Evolutionary conservation across 192 early-diverging fungal genomes (phyloP).

Genomic region (Lunasporangiospora selenospora): DNA sequence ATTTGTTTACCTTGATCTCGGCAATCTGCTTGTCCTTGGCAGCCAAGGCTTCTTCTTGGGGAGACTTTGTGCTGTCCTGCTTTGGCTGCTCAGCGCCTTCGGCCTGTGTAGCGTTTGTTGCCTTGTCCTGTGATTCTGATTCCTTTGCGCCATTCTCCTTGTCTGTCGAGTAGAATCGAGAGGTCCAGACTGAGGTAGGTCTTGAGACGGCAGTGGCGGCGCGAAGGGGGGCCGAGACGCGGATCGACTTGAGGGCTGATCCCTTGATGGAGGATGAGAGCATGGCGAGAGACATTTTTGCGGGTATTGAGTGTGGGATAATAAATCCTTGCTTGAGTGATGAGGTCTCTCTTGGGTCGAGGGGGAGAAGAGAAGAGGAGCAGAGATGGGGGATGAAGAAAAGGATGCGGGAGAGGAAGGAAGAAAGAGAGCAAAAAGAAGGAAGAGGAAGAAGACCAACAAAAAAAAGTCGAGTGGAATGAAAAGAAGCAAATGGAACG

Average conservation of each 20-base stretch:
- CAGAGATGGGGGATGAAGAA: not conserved
- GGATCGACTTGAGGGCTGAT: too few relatives aligned
- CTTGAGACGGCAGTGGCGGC: too few relatives aligned
- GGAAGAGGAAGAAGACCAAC: not conserved
- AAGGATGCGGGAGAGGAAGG: not conserved
- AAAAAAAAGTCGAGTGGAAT: not conserved
- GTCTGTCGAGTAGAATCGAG: constrained; percentile 49
- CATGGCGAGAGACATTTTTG: not conserved
- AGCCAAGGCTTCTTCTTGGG: constrained; percentile 50
- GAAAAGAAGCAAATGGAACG: constrained; percentile 23
- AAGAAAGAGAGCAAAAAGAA: not conserved
- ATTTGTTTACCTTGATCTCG: constrained; percentile 71
- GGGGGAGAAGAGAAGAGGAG: not conserved
- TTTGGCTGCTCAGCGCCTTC: constrained; percentile 4
- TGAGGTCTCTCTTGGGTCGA: not conserved
- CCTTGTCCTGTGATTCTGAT: constrained; percentile 29
- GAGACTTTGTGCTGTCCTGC: constrained; percentile 18
- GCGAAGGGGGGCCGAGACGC: constrained; percentile 4
- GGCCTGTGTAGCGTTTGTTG: constrained; percentile 11
- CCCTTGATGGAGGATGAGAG: not conserved
- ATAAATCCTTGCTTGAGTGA: not conserved
- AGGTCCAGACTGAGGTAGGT: constrained; percentile 37
- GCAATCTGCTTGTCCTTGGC: constrained; percentile 85
- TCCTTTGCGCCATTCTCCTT: too few relatives aligned
- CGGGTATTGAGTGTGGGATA: not conserved